Conservation (phyloP, 768 basidiomycete genomes). For the Pleurotus pulmonarius region DNA sequence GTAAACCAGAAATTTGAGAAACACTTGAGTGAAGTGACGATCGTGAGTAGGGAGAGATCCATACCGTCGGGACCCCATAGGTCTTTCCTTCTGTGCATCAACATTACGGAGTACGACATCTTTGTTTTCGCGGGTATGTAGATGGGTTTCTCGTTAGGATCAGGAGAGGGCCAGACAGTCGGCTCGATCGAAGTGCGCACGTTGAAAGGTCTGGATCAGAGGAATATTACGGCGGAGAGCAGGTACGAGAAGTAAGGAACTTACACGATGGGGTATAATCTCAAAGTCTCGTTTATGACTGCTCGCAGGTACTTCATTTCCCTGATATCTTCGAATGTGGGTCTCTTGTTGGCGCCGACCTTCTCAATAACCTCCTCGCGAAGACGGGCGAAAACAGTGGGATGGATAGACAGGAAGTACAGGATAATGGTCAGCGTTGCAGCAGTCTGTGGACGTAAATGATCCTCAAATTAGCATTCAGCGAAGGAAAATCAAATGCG, state of each 20-base stretch:
- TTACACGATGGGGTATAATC: slow-evolving; percentile 54
- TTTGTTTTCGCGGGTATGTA: slow-evolving; percentile 51
- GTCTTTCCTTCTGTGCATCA: slow-evolving; percentile 64
- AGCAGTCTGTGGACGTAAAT: slow-evolving; percentile 30
- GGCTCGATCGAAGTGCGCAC: slow-evolving; percentile 42
- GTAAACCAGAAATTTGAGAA: not conserved
- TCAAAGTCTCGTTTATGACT: slow-evolving; percentile 60
- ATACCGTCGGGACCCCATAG: slow-evolving; percentile 73
- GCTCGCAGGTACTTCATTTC: slow-evolving; percentile 65
- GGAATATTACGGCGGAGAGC: too few relatives aligned
- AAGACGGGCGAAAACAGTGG: slow-evolving; percentile 40
- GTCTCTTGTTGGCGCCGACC: slow-evolving; percentile 44
- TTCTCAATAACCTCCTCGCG: slow-evolving; percentile 52
- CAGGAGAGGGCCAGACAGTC: slow-evolving; percentile 43
- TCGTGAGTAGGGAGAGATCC: not conserved
- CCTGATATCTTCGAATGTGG: slow-evolving; percentile 51
- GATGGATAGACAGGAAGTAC: slow-evolving; percentile 49
- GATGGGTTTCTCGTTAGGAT: slow-evolving; percentile 42
- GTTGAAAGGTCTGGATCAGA: slow-evolving; percentile 52
- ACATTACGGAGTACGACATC: slow-evolving; percentile 50
- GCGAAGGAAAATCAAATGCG: too few relatives aligned
- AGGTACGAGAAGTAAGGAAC: too few relatives aligned
- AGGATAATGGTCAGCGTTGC: slow-evolving; percentile 37
- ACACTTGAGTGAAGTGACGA: not conserved
- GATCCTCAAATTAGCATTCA: too few relatives aligned